Percentiles rank a stretch among this genome's conserved stretches.
Conservation (phyloP, 148 eudicot species). For the Gaultheria prostrata region DNA sequence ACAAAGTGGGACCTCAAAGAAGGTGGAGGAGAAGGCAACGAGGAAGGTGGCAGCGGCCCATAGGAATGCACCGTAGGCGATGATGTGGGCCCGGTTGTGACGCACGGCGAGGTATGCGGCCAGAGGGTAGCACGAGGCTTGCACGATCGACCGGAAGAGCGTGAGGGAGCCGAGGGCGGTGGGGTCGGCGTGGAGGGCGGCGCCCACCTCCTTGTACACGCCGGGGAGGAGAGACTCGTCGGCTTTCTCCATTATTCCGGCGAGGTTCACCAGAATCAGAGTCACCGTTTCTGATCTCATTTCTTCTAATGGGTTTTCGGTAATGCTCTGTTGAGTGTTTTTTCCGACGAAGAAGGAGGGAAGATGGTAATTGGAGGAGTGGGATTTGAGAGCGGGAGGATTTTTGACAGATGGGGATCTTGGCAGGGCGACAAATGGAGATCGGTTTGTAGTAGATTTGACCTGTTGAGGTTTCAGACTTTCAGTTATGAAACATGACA, state of each 20-base stretch:
- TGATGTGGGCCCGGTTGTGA: slow-evolving; percentile 71
- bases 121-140: slow-evolving; percentile 66
- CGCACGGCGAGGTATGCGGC: slow-evolving; percentile 72
- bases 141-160: slow-evolving; percentile 74
- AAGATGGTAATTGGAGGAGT: neutral
- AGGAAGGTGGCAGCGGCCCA: slow-evolving; percentile 90
- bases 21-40: slow-evolving; percentile 67
- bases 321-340: neutral
- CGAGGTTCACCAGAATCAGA: slow-evolving; percentile 62
- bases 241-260: slow-evolving; percentile 81
- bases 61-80: slow-evolving; percentile 78
- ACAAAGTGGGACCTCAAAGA: slow-evolving; percentile 45
- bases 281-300: slow-evolving; percentile 48
- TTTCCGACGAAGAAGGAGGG: neutral
- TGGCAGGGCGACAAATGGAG: neutral
- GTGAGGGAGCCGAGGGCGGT: slow-evolving; percentile 83
- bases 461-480: neutral
- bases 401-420: neutral
- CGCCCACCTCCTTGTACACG: slow-evolving; percentile 80
- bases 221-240: slow-evolving; percentile 81
- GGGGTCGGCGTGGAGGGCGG: slow-evolving; percentile 66
- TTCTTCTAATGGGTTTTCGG: neutral
- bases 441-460: neutral
- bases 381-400: neutral
- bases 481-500: neutral